Percentiles rank a stretch among this genome's conserved stretches.
These are phyloP conservation scores for Gossypium davidsonii DNA, from an alignment of 441 rosid species.

Conservation along the genomic window DNA sequence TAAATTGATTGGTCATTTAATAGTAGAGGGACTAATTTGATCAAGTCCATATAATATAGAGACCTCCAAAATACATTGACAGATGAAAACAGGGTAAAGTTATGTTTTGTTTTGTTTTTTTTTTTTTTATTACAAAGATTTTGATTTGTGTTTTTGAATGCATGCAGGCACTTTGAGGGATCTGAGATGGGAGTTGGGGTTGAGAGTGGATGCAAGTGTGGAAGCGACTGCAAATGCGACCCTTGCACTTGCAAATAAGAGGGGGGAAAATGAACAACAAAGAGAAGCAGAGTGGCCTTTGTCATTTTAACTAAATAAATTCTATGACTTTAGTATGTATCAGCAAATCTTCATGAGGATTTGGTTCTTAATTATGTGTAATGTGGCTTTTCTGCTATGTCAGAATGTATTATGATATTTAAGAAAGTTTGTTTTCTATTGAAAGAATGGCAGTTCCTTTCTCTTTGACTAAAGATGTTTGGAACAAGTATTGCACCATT, in stretches of 20 bases:
- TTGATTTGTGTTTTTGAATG: not conserved
- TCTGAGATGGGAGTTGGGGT: conserved; percentile 36
- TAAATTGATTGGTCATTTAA: too few species aligned
- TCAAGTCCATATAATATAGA: too few species aligned
- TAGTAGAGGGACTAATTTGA: too few species aligned
- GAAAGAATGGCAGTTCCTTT: not conserved
- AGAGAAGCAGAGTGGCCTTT: not conserved
- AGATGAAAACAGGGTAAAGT: too few species aligned
- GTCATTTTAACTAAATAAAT: not conserved
- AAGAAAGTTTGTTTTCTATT: not conserved
- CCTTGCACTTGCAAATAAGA: conserved; percentile 79
- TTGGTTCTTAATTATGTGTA: not conserved
- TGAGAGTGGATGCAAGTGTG: conserved; percentile 78
- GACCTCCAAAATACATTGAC: too few species aligned
- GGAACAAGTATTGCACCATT: not conserved
- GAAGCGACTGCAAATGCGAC: conserved; percentile 62
- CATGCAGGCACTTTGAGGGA: conserved; percentile 33
- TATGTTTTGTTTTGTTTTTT: not conserved
- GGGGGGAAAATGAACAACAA: not conserved
- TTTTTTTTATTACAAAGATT: not conserved
- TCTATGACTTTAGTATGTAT: not conserved
- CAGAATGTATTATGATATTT: not conserved
- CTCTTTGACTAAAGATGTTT: not conserved
- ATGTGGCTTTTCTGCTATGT: not conserved
- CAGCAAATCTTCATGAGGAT: not conserved